Evolutionary conservation across 2,329 filamentous ascomycete genomes (phyloP), one percentile per base, ranked within the genome.

Genomic region (Aspergillus glaucus): DNA sequence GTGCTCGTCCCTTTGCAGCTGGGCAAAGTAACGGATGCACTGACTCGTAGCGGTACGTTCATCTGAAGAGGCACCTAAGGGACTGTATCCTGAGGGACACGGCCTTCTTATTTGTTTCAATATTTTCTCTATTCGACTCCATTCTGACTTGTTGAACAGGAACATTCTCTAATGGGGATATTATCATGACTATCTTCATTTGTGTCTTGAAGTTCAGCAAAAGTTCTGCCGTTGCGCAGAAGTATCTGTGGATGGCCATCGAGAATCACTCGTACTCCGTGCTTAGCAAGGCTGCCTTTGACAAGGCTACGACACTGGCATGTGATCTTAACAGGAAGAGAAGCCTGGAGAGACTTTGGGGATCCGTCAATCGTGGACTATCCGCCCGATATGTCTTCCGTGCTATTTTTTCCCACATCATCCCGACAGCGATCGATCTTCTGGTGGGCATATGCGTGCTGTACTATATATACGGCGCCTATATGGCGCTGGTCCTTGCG

Each of bases 1-100:
- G 74, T 95, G 12, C 71, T 94, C 39, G 81, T 89, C 28, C 89
- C 89, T n/a, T 79, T 86, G 17, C 87, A 93, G 62, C 80, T 92
- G 28, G 89, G 88, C 54, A 81, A 87, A 50, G 83, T 95, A 54
- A 84, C 88, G 54, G 82, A 93, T 59, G 80, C 80, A 51, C 71
- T 94, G 19, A 76, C 76, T 26, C 72, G 75, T 32, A 74, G 77
- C 39, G 67, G 73, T 40, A 73, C 66, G 49, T 44, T 30, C 28
- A 8, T 10, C 40, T 47, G 43, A 46, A 43, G 22, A 48, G 26
- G 30, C 62, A 55, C 10, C 14, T 8, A 19, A n/a, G 40, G 9
- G 21, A 21, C 14, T 22, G 9, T 21, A n/a, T 44, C 8, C 22
- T 26, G 9, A 44, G 22, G 19, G 42, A 32, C 14, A 28, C 6